Base-by-base conservation (phyloP, 495 filamentous ascomycete genomes). In the Aspergillus sparsus region DNA sequence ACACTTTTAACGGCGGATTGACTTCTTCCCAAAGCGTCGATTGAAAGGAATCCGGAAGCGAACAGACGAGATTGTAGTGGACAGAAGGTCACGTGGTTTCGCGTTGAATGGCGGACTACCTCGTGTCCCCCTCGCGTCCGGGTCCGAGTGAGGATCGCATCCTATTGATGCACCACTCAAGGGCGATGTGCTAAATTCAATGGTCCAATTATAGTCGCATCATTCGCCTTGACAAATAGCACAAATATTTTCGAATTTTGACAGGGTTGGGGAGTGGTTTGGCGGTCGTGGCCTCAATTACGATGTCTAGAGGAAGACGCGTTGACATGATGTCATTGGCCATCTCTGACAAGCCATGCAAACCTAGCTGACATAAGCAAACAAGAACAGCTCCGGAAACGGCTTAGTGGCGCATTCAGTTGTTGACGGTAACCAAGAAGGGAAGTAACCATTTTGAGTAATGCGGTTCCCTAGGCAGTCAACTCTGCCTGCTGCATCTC, bases 311-410 rank as follows among this genome's bases (percentile, higher is more conserved):
- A 52, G 68, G 64, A 39, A 67, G 67, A 74, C 71, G 71, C 69
- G 71, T 52, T 46, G 37, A 3, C 41, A 53, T 73, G 71, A 71
- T 68, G 69, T 70, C 71, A 69, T 61, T 46, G 32, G 37, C 7
- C 4, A 27, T 6, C n/a, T 9, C 4, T 36, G 16, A 37, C 63
- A 63, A 66, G 64, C 65, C 0, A 47, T 8, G 39, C 63, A 66
- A 68, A 66, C 60, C 35, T 21, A 5, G 62, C 16, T 68, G 66
- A 68, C 59, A 46, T 68, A 65, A 64, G 63, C 63, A 57, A 53
- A 13, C 47, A 52, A 47, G 41, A 55, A 49, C 35, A 36, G 39
- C 49, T 13, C 66, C 53, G 49, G 33, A 59, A 63, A 31, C 8
- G 57, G 66, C 5, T 55, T 65, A 68, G 62, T 53, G 66, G 21